Base-by-base conservation (phyloP, 2,329 filamentous ascomycete species). In the Cladosporium oxysporum region DNA sequence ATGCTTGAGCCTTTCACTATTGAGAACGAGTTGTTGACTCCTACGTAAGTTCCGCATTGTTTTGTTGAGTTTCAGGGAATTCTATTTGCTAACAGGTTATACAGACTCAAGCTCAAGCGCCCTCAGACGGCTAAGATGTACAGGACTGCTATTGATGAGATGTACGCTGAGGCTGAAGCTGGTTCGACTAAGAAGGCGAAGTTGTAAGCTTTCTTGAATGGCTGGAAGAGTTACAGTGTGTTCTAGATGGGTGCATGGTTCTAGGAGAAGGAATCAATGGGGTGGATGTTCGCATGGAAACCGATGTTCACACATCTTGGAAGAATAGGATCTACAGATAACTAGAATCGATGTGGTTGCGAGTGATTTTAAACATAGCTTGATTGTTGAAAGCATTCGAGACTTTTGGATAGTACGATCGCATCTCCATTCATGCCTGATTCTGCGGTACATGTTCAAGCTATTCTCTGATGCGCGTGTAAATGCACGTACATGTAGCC, bases 1-100 rank as follows among this genome's bases (percentile, higher is more conserved):
- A 89, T 90, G 73, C 72, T 97, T 16, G 95, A 99, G 67, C 95
- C 95, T 1, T 98, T 99, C 74, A 91, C 88, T 0, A 88, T 98
- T 70, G 93, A 97, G 60, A 99, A 99, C 76, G 91, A 96, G 79
- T 83, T 97, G 59, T 81, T 93, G 76, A 95, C 91, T 23, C 91
- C 92, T 26, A 96, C 92, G 91, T 94, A 86, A 88, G 90, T 87
- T 55, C 16, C 10, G 8, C 29, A 26, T 33, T 6, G 57, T 57
- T 26, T n/a, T 53, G 28, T 57, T 14, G 1, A 16, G 3, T n/a
- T 44, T 16, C 7, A 2, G 31, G 23, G 28, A 7, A n/a, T 5
- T 31, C 1, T 18, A 21, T 61, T 66, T 33, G 67, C 70, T 76
- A 67, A 73, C 66, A 23, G 5, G 59, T 35, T 16, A 31, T 28